Evolutionary conservation across 805 yeast species (phyloP).

Genomic region (Candida insectorum): DNA sequence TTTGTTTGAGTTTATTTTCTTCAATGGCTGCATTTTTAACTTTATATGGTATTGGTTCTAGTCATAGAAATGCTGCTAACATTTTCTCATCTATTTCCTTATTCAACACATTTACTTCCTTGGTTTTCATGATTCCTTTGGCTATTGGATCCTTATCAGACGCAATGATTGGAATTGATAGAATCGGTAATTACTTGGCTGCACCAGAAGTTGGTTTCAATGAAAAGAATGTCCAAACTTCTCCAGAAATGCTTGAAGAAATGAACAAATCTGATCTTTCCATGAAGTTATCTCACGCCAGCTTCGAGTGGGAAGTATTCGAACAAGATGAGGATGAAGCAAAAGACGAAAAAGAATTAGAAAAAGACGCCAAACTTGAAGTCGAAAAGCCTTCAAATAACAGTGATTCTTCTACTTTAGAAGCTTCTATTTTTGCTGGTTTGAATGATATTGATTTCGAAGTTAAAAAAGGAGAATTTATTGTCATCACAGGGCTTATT

Average conservation of each 20-base stretch:
- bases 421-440: slow-evolving; percentile 19
- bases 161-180: slow-evolving; percentile 56
- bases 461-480: slow-evolving; percentile 30
- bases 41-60: slow-evolving; percentile 27
- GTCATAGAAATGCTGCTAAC: slow-evolving; percentile 50
- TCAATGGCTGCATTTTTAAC: slow-evolving; percentile 56
- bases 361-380: slow-evolving; percentile 1
- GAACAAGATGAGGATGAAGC: slow-evolving; percentile 16
- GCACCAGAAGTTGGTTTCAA: slow-evolving; percentile 38
- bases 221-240: slow-evolving; percentile 24
- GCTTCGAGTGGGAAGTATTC: slow-evolving; percentile 29
- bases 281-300: slow-evolving; percentile 19
- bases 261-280: slow-evolving; percentile 25
- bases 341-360: slow-evolving; percentile 1
- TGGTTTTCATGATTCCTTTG: slow-evolving; percentile 66
- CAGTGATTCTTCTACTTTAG: slow-evolving; percentile 6
- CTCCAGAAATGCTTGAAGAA: slow-evolving; percentile 13
- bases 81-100: slow-evolving; percentile 70
- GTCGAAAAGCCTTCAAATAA: neutral
- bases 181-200: slow-evolving; percentile 54
- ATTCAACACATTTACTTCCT: slow-evolving; percentile 59
- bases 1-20: slow-evolving; percentile 65
- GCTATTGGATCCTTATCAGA: slow-evolving; percentile 68
- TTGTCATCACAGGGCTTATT: slow-evolving; percentile 34
- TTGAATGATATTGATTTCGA: slow-evolving; percentile 23